Base-by-base conservation (phyloP, 805 yeast species). In the Candida orba region DNA sequence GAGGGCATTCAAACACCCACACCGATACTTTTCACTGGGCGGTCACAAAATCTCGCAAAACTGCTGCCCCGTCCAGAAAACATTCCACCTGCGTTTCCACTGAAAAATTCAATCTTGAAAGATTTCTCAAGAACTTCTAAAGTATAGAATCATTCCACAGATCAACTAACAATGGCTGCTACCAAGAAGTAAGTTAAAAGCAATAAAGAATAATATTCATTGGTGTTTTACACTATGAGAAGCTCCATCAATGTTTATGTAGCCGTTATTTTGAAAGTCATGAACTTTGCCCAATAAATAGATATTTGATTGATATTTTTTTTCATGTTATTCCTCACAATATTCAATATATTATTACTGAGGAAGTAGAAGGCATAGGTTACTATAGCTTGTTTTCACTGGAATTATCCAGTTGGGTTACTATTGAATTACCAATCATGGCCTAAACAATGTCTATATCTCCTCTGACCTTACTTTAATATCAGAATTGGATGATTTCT, bases 121-220 rank as follows among this genome's bases (percentile, higher is more conserved):
- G 12, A 8, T 27, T 27, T 10, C 13, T 27, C 29, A 12, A 12
- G 5, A 27, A 6, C 29, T 27, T 27, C 29, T 10, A 9, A 6
- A 10, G 13, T 27, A 12, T 27, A 27, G 29, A 27, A 10, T 27
- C 13, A 27, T 27, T 27, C 88, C 84, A 47, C 68, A 66, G 37
- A 27, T 27, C 29, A 27, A 20, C 14, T 27, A 12, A 27, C 3
- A 27, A 27, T 27, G 29, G 29, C 29, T 27, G 29, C 29, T 27
- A 27, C 29, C 29, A 27, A 27, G 29, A 27, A 27, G 29, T 27
- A 27, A 27, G 29, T 27, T 27, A 8, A 20, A 20, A 10, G 6
- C 13, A 27, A 27, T 8, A 10, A 27, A 27, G 13, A 9, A 27
- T 27, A 3, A 27, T 27, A 32, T 39, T 43, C 43, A 22, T 24